Base-by-base conservation (phyloP, 2,329 filamentous ascomycete genomes). In the Aspergillus fischeri region DNA sequence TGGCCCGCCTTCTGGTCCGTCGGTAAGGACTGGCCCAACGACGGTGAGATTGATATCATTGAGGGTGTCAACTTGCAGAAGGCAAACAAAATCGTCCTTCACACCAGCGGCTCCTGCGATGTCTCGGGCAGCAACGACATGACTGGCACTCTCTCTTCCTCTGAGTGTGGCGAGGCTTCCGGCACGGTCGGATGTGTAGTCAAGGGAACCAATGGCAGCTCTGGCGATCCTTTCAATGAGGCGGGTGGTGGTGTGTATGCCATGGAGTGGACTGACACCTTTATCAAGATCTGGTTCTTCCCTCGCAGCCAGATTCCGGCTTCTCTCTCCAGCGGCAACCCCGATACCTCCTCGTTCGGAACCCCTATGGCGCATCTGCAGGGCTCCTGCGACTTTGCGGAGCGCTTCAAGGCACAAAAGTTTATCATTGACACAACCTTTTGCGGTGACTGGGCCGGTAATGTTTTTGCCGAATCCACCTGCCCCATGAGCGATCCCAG, bases 401-500 rank as follows among this genome's bases (percentile, higher is more conserved):
- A 66, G 9, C 71, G 73, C n/a, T 79, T 80, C 65, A 68, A 68
- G 48, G 54, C 71, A 8, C 73, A 77, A 55, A 69, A 73, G 20
- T 73, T 79, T 50, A 70, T 82, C 24, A 77, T 83, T 55, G 78
- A 83, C 61, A 80, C 76, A 1, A 80, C 79, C 1, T 83, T 83
- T 68, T 83, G 81, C 59, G 81, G 82, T 35, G 78, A 81, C 53
- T 84, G 81, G 81, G 81, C 81, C 7, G 81, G 81, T 11, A 63
- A 67, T 17, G 75, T 78, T 2, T 83, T 65, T 48, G 69, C 64
- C 5, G 53, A 87, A 83, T 71, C 72, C 49, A 68, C 73, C 35
- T 83, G 87, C 63, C 69, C 72, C 0, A 80, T 92, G 87, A 75
- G 77, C 78, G 11, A 77, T 79, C 51, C 79, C 83, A 66, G 87